phyloP scores from a whole-genome alignment of 768 basidiomycete species.

The Calvatia gigantea region DNA sequence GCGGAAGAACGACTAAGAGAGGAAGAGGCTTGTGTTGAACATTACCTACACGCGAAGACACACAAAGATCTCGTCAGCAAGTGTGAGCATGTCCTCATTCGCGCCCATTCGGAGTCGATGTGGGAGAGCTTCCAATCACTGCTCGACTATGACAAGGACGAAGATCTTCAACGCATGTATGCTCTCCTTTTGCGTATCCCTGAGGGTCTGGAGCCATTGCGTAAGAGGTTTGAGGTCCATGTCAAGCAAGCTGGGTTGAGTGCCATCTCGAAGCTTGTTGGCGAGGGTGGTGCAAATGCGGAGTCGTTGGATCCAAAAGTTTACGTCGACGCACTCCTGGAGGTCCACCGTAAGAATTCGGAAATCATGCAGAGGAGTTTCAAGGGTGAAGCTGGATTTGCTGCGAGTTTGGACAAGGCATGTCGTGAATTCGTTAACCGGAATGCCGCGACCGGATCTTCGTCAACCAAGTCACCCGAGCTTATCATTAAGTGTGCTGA shows the following conservation, averaged over 20 bases:
- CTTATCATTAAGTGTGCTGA: conserved; percentile 94
- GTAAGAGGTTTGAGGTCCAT: conserved; percentile 93
- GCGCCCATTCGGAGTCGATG: conserved; percentile 85
- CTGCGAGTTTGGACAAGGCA: conserved; percentile 93
- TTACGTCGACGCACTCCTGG: conserved; percentile 91
- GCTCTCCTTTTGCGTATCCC: conserved; percentile 88
- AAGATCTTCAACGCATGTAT: conserved; percentile 98
- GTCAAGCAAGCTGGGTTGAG: conserved; percentile 89
- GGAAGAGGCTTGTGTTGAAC: conserved; percentile 94
- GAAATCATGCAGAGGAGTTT: conserved; percentile 92
- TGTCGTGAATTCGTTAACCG: conserved; percentile 96
- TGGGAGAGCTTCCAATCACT: conserved; percentile 94
- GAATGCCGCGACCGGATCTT: conserved; percentile 89
- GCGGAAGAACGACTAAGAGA: conserved; percentile 92
- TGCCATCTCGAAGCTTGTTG: conserved; percentile 76
- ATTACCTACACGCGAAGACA: conserved; percentile 90
- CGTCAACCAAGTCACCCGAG: conserved; percentile 91
- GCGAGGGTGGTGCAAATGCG: conserved; percentile 55
- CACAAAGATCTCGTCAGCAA: conserved; percentile 80
- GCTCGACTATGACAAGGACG: conserved; percentile 93
- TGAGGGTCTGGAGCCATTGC: conserved; percentile 88
- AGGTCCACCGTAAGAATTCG: conserved; percentile 92
- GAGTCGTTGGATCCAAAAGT: conserved; percentile 90
- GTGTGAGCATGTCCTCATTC: conserved; percentile 93
- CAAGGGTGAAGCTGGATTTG: conserved; percentile 93